Evolutionary conservation across 257 asterid genomes (phyloP).

Genomic region (Thymus quinquecostatus): DNA sequence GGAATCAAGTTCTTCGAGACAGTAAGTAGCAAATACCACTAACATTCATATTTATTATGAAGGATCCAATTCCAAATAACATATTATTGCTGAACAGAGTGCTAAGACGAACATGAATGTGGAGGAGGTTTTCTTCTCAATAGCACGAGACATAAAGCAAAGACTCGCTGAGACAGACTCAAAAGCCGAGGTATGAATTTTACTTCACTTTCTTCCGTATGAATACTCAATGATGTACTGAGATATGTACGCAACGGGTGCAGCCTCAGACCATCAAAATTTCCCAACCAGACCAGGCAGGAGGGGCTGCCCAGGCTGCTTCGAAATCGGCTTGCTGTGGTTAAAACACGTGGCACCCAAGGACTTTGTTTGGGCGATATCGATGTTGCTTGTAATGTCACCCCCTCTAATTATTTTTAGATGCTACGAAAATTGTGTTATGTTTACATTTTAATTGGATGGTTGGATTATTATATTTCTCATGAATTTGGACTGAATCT

Average conservation of each 20-base stretch:
- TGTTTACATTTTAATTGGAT: conserved; percentile 37
- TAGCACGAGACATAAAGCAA: conserved; percentile 90
- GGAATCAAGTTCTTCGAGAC: conserved; percentile 95
- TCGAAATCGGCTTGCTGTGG: conserved; percentile 90
- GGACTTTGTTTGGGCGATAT: conserved; percentile 41
- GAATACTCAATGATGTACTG: conserved; percentile 5
- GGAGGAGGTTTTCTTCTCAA: conserved; percentile 96
- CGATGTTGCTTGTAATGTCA: conserved; percentile 50
- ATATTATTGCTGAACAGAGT: conserved; percentile 55
- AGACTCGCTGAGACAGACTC: conserved; percentile 85
- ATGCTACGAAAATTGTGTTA: conserved; percentile 41
- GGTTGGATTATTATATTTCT: conserved; percentile 36
- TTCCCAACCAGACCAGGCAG: conserved; percentile 65
- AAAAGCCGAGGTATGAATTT: conserved; percentile 62
- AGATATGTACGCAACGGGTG: conserved; percentile 24
- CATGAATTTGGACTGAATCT: conserved; percentile 9
- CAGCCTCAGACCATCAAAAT: conserved; percentile 84
- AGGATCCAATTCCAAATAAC: conserved; percentile 32
- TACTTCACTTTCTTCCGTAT: not conserved
- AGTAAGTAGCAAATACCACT: conserved; percentile 52
- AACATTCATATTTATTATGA: conserved; percentile 14
- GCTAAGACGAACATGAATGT: conserved; percentile 95
- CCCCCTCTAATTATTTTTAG: conserved; percentile 48
- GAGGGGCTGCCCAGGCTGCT: conserved; percentile 60
- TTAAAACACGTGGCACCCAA: conserved; percentile 27